Conservation (phyloP, 805 yeast genomes). For the Debaryomyces maramus region DNA sequence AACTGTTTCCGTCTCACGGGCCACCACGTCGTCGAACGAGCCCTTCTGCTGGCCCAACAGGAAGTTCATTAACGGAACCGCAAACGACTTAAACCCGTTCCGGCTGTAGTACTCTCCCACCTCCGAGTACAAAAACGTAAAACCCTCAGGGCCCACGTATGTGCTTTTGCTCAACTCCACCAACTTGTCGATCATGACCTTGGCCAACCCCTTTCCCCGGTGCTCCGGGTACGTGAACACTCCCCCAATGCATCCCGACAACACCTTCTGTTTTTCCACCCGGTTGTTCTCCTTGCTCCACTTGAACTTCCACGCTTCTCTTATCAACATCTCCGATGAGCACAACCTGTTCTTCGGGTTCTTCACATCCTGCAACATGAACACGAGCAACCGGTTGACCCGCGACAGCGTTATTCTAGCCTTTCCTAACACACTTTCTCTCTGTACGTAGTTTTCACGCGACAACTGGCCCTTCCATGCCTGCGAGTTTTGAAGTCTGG, state of each 20-base stretch:
- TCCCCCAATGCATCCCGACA: constrained; percentile 42
- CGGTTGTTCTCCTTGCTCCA: constrained; percentile 11
- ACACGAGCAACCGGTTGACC: constrained; percentile 17
- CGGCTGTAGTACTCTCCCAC: constrained; percentile 43
- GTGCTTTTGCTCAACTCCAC: constrained; percentile 24
- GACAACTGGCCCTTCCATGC: constrained; percentile 40
- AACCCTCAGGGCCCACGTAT: constrained; percentile 32
- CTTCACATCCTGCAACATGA: constrained; percentile 21
- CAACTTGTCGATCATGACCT: constrained; percentile 39
- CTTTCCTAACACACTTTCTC: constrained; percentile 34
- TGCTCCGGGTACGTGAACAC: constrained; percentile 39
- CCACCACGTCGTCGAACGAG: constrained; percentile 1
- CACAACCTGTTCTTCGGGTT: constrained; percentile 24
- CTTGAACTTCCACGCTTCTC: constrained; percentile 29
- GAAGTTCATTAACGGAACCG: constrained; percentile 32
- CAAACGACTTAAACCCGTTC: constrained; percentile 38
- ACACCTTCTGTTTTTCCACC: constrained; percentile 18
- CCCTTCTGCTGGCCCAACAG: constrained; percentile 13
- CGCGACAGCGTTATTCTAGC: constrained; percentile 13
- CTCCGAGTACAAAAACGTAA: constrained; percentile 41
- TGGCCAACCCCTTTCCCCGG: constrained; percentile 40
- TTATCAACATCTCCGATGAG: constrained; percentile 35
- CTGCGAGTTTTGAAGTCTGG: constrained; percentile 33
- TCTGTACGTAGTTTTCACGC: constrained; percentile 30
- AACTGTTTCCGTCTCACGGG: constrained; percentile 5